phyloP scores from a whole-genome alignment of 2,329 filamentous ascomycete species.

The Colletotrichum nymphaeae region DNA sequence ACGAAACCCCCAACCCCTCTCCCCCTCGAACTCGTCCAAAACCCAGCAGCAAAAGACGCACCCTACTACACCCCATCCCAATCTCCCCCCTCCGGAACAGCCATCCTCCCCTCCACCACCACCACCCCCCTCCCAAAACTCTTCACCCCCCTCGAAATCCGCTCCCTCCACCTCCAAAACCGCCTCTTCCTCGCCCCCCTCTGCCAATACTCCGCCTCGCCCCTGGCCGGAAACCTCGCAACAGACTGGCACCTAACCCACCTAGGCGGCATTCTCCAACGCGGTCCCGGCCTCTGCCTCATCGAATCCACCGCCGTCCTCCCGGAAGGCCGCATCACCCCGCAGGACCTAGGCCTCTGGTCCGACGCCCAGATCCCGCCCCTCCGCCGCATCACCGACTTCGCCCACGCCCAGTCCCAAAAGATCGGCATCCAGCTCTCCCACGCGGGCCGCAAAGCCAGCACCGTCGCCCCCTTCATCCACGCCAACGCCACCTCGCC shows the following conservation, averaged over 20 bases:
- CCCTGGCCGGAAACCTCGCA: slow-evolving; percentile 64
- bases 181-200: slow-evolving; percentile 59
- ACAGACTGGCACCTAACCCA: slow-evolving; percentile 81
- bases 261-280: slow-evolving; percentile 76
- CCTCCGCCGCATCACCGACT: slow-evolving; percentile 68
- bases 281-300: slow-evolving; percentile 72
- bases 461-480: slow-evolving; percentile 72
- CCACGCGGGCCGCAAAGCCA: slow-evolving; percentile 77
- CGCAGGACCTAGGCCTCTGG: slow-evolving; percentile 75
- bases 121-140: slow-evolving; percentile 55
- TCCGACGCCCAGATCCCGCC: slow-evolving; percentile 74
- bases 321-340: slow-evolving; percentile 75
- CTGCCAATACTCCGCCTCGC: slow-evolving; percentile 58
- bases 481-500: slow-evolving; percentile 64
- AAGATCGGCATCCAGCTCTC: slow-evolving; percentile 79
- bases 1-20: background rate
- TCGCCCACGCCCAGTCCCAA: slow-evolving; percentile 66
- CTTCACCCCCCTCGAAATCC: slow-evolving; percentile 59
- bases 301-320: slow-evolving; percentile 75
- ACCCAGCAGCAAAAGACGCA: slow-evolving; percentile 45
- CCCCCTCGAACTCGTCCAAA: slow-evolving; percentile 14
- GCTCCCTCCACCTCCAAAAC: slow-evolving; percentile 56
- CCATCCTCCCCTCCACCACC: slow-evolving; percentile 44
- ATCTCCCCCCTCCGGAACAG: slow-evolving; percentile 55
- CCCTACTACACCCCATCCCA: slow-evolving; percentile 63